A percentile compares a stretch with the other conserved stretches of the same genome.
These are phyloP conservation scores for Pelagomonas calceolata DNA, from an alignment of 108 stramenopile species.

Conservation along the genomic window DNA sequence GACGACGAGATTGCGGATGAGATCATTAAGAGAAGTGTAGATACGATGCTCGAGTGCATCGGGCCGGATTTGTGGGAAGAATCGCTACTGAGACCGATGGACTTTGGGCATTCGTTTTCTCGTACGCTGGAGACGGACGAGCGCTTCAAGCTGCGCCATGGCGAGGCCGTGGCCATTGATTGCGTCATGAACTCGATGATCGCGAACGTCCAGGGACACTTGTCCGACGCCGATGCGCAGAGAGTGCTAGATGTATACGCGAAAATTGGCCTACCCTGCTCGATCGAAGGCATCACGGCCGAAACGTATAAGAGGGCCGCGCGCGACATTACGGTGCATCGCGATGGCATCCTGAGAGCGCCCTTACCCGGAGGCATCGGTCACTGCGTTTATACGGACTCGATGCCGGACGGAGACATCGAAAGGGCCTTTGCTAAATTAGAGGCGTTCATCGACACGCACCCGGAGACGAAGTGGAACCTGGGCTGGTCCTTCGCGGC, in stretches of 20 bases:
- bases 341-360: constrained; percentile 81
- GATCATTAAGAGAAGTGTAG: constrained; percentile 82
- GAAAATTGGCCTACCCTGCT: constrained; percentile 59
- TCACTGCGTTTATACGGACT: constrained; percentile 74
- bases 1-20: constrained; percentile 36
- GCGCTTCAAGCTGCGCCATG: constrained; percentile 85
- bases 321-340: constrained; percentile 84
- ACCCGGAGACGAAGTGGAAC: not conserved
- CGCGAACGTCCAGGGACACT: constrained; percentile 80
- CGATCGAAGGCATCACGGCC: constrained; percentile 40
- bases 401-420: constrained; percentile 76
- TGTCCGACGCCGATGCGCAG: constrained; percentile 72
- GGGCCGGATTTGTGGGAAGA: constrained; percentile 94
- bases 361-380: constrained; percentile 82
- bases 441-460: constrained; percentile 26
- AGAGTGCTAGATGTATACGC: constrained; percentile 74
- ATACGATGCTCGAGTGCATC: constrained; percentile 92
- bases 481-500: not conserved
- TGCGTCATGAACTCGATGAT: not conserved
- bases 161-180: constrained; percentile 65
- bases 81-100: constrained; percentile 74
- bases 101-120: constrained; percentile 87
- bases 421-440: constrained; percentile 61
- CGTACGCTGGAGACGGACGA: constrained; percentile 89
- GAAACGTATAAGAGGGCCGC: constrained; percentile 72